Percentiles rank a stretch among this genome's conserved stretches.
These are phyloP conservation scores for Leccinum boreale DNA, from an alignment of 768 basidiomycete genomes.

Conservation along the genomic window DNA sequence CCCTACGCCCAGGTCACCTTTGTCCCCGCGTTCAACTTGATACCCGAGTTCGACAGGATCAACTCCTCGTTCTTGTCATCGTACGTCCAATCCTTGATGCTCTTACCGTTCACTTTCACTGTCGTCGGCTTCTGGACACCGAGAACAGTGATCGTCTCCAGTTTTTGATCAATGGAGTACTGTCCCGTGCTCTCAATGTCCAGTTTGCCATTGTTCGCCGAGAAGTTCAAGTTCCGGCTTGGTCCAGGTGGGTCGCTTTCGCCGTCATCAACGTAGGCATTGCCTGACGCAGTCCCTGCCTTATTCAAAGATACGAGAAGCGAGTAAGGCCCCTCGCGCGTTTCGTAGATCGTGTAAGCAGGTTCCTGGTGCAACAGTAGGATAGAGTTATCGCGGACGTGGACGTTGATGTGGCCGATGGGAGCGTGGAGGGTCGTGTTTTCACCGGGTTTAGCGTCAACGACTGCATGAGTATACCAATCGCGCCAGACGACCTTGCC, in stretches of 20 bases:
- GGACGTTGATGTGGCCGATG: constrained; percentile 72
- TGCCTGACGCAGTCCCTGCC: constrained; percentile 51
- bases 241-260: constrained; percentile 56
- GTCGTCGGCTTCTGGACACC: constrained; percentile 45
- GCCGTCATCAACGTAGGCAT: constrained; percentile 71
- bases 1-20: constrained; percentile 35
- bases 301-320: constrained; percentile 55
- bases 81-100: constrained; percentile 39
- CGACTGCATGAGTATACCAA: constrained; percentile 65
- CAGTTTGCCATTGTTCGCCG: constrained; percentile 34
- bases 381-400: constrained; percentile 66
- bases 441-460: constrained; percentile 39
- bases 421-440: constrained; percentile 60
- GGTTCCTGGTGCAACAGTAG: constrained; percentile 61
- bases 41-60: constrained; percentile 34
- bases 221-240: constrained; percentile 45
- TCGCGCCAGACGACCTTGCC: constrained; percentile 63
- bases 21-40: constrained; percentile 41
- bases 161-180: constrained; percentile 37
- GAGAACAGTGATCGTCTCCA: constrained; percentile 56
- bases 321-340: constrained; percentile 56
- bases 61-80: constrained; percentile 38
- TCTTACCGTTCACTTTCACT: constrained; percentile 40
- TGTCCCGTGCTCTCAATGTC: constrained; percentile 33
- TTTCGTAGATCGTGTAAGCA: constrained; percentile 67